These are phyloP conservation scores for Trichophyton mentagrophytes DNA, from an alignment of 2,329 filamentous ascomycete genomes.

Conservation along the genomic window DNA sequence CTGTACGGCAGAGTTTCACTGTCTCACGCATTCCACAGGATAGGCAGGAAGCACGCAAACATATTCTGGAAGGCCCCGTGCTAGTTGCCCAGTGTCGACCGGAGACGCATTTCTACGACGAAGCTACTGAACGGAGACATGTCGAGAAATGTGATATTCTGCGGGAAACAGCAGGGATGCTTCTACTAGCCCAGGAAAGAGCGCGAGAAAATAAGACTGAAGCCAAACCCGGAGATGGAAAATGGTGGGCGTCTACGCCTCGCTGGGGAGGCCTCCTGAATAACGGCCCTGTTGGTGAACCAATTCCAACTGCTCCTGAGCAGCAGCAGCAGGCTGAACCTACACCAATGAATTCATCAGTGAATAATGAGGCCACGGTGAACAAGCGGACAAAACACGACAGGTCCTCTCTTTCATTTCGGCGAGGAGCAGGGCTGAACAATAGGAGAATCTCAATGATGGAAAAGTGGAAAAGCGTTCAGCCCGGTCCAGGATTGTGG, in stretches of 20 bases:
- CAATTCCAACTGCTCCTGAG: conserved; percentile 18
- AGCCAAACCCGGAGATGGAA: conserved; percentile 39
- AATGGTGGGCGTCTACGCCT: conserved; percentile 47
- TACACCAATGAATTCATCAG: not conserved
- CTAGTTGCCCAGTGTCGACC: conserved; percentile 43
- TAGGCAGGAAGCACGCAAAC: conserved; percentile 39
- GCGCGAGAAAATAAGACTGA: conserved; percentile 42
- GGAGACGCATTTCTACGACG: conserved; percentile 41
- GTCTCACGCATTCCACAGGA: conserved; percentile 43
- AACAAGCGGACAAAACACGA: conserved; percentile 30
- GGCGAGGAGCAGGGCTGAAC: conserved; percentile 22
- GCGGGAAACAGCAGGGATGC: conserved; percentile 45
- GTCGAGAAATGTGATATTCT: conserved; percentile 41
- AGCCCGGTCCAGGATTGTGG: conserved; percentile 41
- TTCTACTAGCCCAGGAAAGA: conserved; percentile 48
- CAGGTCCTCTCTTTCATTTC: conserved; percentile 21
- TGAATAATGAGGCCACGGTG: conserved; percentile 15
- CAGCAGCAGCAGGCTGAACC: not conserved
- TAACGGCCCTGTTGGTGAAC: conserved; percentile 3
- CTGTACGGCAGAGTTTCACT: conserved; percentile 44
- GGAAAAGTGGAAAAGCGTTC: conserved; percentile 42
- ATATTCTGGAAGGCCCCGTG: conserved; percentile 47
- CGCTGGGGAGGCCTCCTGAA: conserved; percentile 41
- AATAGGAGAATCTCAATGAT: conserved; percentile 32
- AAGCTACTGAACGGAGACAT: conserved; percentile 19